Conservation (phyloP, 768 basidiomycete species). For the Boletus reticulatus region DNA sequence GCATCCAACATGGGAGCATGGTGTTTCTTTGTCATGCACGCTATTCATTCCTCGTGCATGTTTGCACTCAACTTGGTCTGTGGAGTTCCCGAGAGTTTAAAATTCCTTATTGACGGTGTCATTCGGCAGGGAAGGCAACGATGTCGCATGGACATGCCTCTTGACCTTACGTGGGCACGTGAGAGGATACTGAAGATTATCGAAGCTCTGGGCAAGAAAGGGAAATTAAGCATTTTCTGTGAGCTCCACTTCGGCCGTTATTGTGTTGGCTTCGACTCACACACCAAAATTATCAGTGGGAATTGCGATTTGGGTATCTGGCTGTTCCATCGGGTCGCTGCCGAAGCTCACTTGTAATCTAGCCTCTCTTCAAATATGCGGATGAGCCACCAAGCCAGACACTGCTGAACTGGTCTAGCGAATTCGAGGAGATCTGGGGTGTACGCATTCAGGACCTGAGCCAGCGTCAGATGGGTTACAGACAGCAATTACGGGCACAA, state of each 20-base stretch:
- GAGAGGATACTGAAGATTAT: constrained; percentile 41
- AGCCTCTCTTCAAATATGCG: constrained; percentile 68
- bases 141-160: constrained; percentile 25
- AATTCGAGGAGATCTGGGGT: constrained; percentile 69
- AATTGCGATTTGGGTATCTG: constrained; percentile 57
- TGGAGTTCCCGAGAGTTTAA: constrained; percentile 7
- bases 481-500: constrained; percentile 16
- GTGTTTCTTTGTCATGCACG: constrained; percentile 78
- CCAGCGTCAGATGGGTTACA: constrained; percentile 20
- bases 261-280: constrained; percentile 14
- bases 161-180: constrained; percentile 34
- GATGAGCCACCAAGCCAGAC: constrained; percentile 50
- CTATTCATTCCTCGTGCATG: constrained; percentile 64
- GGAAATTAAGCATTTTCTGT: constrained; percentile 45
- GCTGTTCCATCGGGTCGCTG: constrained; percentile 25
- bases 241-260: constrained; percentile 36
- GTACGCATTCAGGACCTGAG: constrained; percentile 51
- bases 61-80: constrained; percentile 64
- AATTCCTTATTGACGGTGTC: background rate
- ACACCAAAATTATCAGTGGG: constrained; percentile 47
- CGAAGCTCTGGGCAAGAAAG: constrained; percentile 38
- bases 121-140: constrained; percentile 31
- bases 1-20: constrained; percentile 76
- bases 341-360: constrained; percentile 11
- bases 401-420: constrained; percentile 55